Evolutionary conservation across 331 rosid species (phyloP).

Genomic region (Acacia pycnantha): DNA sequence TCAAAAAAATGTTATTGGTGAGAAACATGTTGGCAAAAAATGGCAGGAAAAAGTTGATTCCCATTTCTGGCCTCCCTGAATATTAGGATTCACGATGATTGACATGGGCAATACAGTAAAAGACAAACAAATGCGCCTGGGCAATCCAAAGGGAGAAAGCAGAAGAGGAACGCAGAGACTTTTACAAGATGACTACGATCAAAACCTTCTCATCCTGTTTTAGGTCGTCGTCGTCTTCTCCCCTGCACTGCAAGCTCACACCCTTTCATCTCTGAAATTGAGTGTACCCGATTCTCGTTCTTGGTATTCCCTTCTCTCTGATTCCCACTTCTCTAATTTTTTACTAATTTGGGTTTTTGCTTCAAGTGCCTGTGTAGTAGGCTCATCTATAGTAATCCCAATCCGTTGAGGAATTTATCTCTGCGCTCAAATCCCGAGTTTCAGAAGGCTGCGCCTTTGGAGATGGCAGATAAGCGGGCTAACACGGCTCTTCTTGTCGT

Average conservation of each 20-base stretch:
- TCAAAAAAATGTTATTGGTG: no score
- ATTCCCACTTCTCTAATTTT: neutral
- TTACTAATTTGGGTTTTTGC: neutral
- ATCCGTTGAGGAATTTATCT: neutral
- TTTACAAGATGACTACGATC: neutral
- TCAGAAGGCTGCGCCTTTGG: slow-evolving; percentile 11
- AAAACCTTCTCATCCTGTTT: neutral
- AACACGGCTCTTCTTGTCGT: slow-evolving; percentile 69
- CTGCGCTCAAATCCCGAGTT: slow-evolving; percentile 28
- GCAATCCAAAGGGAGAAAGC: neutral
- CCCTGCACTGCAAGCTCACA: neutral
- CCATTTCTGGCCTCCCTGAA: neutral
- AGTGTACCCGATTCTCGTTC: neutral
- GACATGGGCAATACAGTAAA: no score
- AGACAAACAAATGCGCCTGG: no score
- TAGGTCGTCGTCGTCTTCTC: neutral
- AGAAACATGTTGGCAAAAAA: no score
- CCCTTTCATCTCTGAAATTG: neutral
- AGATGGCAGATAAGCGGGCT: slow-evolving; percentile 50
- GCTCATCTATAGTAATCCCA: neutral
- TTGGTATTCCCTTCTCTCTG: slow-evolving; percentile 5
- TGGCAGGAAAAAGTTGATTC: neutral
- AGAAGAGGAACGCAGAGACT: neutral
- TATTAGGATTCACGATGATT: neutral
- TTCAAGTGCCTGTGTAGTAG: slow-evolving; percentile 20